Conservation (phyloP, 495 filamentous ascomycete species). For the Trichoderma gamsii region DNA sequence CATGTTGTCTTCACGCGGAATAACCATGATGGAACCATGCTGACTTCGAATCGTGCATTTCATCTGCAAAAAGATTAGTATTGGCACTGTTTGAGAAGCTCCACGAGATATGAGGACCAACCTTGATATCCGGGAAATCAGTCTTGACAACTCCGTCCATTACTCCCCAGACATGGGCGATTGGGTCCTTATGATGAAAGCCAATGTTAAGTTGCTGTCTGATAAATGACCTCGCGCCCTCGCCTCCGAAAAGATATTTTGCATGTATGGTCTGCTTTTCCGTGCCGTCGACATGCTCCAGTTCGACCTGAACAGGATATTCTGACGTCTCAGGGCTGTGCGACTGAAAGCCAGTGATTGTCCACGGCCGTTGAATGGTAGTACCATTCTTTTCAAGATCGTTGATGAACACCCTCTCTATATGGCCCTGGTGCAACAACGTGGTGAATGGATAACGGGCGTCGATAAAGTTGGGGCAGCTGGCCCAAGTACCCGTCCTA, state of each 20-base stretch:
- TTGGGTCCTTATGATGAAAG: slow-evolving; percentile 55
- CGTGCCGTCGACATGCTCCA: slow-evolving; percentile 70
- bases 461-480: slow-evolving; percentile 69
- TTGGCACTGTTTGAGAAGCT: not conserved
- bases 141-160: slow-evolving; percentile 72
- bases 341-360: slow-evolving; percentile 57
- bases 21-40: slow-evolving; percentile 67
- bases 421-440: slow-evolving; percentile 67
- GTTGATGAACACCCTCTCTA: slow-evolving; percentile 63
- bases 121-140: slow-evolving; percentile 69
- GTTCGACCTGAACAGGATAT: slow-evolving; percentile 58
- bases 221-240: slow-evolving; percentile 54
- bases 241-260: slow-evolving; percentile 57
- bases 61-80: slow-evolving; percentile 49
- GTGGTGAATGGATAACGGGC: slow-evolving; percentile 72
- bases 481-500: slow-evolving; percentile 63
- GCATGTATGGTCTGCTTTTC: slow-evolving; percentile 48
- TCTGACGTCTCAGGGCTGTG: slow-evolving; percentile 49
- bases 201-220: slow-evolving; percentile 57
- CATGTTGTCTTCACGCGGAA: slow-evolving; percentile 69
- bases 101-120: slow-evolving; percentile 19
- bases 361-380: slow-evolving; percentile 54
- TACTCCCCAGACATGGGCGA: slow-evolving; percentile 68
- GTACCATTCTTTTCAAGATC: slow-evolving; percentile 58
- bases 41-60: slow-evolving; percentile 78